These are phyloP conservation scores for Scheffersomyces segobiensis DNA, from an alignment of 1,139 yeast genomes.

Conservation along the genomic window DNA sequence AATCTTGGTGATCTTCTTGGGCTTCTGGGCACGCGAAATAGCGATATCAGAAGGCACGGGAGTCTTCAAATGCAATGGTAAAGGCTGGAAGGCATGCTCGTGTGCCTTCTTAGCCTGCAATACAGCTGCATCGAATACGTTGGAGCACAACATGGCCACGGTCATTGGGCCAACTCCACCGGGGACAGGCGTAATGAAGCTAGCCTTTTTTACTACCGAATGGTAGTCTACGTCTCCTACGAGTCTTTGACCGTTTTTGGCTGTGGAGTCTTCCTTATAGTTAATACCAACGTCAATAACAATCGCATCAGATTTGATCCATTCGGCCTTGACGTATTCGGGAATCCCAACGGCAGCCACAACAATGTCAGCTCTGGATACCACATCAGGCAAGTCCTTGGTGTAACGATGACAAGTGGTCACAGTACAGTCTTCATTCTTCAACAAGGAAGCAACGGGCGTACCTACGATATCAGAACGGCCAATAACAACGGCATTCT, in stretches of 20 bases:
- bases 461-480: constrained; percentile 84
- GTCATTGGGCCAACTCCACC: constrained; percentile 94
- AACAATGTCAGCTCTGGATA: constrained; percentile 68
- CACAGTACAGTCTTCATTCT: constrained; percentile 73
- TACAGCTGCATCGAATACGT: constrained; percentile 66
- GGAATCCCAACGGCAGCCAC: constrained; percentile 79
- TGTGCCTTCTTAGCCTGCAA: constrained; percentile 51
- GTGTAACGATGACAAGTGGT: constrained; percentile 70
- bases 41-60: constrained; percentile 81
- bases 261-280: constrained; percentile 60
- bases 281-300: constrained; percentile 82
- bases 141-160: constrained; percentile 76
- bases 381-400: constrained; percentile 47
- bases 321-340: constrained; percentile 67
- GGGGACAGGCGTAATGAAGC: constrained; percentile 77
- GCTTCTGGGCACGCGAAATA: constrained; percentile 71
- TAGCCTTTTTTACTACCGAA: constrained; percentile 55
- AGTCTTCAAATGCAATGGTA: constrained; percentile 46
- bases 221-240: constrained; percentile 79
- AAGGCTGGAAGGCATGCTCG: constrained; percentile 45
- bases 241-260: constrained; percentile 63
- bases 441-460: constrained; percentile 72
- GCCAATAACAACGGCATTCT: constrained; percentile 76
- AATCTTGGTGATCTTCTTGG: constrained; percentile 62
- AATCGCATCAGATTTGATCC: constrained; percentile 68